These are phyloP conservation scores for Glaciozyma antarctica DNA, from an alignment of 768 basidiomycete genomes.

Conservation along the genomic window DNA sequence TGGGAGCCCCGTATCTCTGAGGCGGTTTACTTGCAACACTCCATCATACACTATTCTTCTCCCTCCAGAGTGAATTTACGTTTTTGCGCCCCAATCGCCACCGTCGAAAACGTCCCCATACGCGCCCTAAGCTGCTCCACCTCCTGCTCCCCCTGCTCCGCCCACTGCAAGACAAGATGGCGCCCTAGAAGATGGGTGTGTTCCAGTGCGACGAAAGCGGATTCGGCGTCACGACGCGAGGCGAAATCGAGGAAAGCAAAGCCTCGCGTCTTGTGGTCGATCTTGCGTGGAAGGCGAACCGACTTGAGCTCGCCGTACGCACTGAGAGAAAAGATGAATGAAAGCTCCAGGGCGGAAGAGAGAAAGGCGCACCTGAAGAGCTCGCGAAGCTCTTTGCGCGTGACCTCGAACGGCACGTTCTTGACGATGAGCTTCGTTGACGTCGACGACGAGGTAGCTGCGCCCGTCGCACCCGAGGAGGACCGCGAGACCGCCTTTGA, in stretches of 20 bases:
- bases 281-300: slow-evolving; percentile 82
- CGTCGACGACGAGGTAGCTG: slow-evolving; percentile 44
- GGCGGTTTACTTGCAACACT: no score
- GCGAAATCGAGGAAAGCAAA: slow-evolving; percentile 96
- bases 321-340: slow-evolving; percentile 42
- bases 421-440: slow-evolving; percentile 96
- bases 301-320: slow-evolving; percentile 89
- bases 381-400: slow-evolving; percentile 80
- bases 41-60: background rate
- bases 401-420: slow-evolving; percentile 94
- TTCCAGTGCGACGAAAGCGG: slow-evolving; percentile 70
- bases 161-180: slow-evolving; percentile 88
- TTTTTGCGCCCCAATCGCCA: slow-evolving; percentile 36
- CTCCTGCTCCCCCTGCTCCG: slow-evolving; percentile 58
- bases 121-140: slow-evolving; percentile 66
- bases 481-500: slow-evolving; percentile 36
- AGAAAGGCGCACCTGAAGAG: slow-evolving; percentile 65
- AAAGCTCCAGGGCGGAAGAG: background rate
- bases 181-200: slow-evolving; percentile 94
- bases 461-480: slow-evolving; percentile 37
- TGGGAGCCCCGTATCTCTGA: slow-evolving; percentile 51
- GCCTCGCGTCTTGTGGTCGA: slow-evolving; percentile 77
- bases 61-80: background rate
- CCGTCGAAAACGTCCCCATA: slow-evolving; percentile 45
- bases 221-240: slow-evolving; percentile 78